Conservation (phyloP, 1,284 basidiomycete species). For the Neonothopanus nambi region DNA sequence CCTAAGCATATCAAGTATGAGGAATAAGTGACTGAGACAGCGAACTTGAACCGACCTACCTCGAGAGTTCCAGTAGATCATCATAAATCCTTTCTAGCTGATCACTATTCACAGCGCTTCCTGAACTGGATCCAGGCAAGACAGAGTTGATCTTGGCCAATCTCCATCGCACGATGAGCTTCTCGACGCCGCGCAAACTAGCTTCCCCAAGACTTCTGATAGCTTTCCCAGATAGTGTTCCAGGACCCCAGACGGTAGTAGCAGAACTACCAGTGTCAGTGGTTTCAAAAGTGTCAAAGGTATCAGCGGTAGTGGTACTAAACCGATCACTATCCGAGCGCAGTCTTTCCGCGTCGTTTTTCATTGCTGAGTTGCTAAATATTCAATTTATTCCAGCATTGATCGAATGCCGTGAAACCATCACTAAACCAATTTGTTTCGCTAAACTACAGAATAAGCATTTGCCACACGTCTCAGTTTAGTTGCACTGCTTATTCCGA, state of each 20-base stretch:
- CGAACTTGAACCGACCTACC: conserved; percentile 12
- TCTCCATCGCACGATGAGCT: conserved; percentile 20
- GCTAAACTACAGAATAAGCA: no score
- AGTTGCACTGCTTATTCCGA: no score
- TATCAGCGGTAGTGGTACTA: conserved; percentile 3
- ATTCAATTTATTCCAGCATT: no score
- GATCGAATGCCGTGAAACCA: no score
- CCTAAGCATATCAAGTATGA: no score
- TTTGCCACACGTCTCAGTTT: no score
- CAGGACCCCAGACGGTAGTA: conserved; percentile 24
- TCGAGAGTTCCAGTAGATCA: conserved; percentile 20
- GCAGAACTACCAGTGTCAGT: conserved; percentile 15
- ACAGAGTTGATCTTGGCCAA: conserved; percentile 18
- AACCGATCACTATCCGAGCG: conserved; percentile 6
- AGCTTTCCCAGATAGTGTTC: conserved; percentile 23
- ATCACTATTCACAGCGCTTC: not conserved
- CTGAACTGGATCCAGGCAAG: conserved; percentile 7
- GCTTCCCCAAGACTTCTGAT: conserved; percentile 23
- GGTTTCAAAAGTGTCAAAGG: conserved; percentile 10
- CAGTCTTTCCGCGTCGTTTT: no score
- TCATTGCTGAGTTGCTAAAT: no score
- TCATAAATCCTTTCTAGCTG: conserved; percentile 19
- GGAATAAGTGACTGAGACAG: no score
- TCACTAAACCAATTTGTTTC: no score
- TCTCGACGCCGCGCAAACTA: conserved; percentile 21